Evolutionary conservation across 345 rosid species (phyloP).

Genomic region (Triadica sebifera): DNA sequence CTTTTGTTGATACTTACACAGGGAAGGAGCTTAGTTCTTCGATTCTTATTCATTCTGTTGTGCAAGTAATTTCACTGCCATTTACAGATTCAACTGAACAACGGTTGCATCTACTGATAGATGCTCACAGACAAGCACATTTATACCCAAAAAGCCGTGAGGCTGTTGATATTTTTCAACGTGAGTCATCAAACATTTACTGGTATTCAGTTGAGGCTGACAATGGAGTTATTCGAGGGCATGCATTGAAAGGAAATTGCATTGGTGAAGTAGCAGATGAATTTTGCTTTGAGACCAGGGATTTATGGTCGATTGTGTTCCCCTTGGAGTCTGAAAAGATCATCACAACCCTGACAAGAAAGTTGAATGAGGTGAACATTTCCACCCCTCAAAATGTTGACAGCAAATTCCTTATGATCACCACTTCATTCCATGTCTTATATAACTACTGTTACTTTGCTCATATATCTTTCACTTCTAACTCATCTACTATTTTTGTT

Average conservation of each 20-base stretch:
- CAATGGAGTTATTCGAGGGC: conserved; percentile 71
- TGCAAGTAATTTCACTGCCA: conserved; percentile 81
- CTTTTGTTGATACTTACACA: conserved; percentile 81
- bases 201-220: conserved; percentile 85
- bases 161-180: conserved; percentile 59
- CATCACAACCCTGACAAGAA: conserved; percentile 62
- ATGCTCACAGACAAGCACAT: conserved; percentile 60
- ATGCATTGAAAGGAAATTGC: conserved; percentile 61
- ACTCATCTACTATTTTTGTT: not conserved
- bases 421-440: not conserved
- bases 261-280: conserved; percentile 54
- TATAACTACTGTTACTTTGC: not conserved
- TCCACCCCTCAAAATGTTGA: conserved; percentile 1
- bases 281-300: conserved; percentile 74
- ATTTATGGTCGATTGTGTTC: conserved; percentile 87
- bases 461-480: not conserved
- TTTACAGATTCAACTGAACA: conserved; percentile 87
- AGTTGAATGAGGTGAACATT: conserved; percentile 70
- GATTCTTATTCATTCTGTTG: conserved; percentile 62
- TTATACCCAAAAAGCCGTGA: conserved; percentile 79
- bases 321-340: conserved; percentile 91
- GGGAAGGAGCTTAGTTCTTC: conserved; percentile 67
- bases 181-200: conserved; percentile 69
- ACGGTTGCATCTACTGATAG: conserved; percentile 79
- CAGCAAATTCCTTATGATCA: not conserved